Percentiles rank a stretch among this genome's conserved stretches.
These are phyloP conservation scores for Closterium sp. DNA, from an alignment of 139 green algal species.

Conservation along the genomic window DNA sequence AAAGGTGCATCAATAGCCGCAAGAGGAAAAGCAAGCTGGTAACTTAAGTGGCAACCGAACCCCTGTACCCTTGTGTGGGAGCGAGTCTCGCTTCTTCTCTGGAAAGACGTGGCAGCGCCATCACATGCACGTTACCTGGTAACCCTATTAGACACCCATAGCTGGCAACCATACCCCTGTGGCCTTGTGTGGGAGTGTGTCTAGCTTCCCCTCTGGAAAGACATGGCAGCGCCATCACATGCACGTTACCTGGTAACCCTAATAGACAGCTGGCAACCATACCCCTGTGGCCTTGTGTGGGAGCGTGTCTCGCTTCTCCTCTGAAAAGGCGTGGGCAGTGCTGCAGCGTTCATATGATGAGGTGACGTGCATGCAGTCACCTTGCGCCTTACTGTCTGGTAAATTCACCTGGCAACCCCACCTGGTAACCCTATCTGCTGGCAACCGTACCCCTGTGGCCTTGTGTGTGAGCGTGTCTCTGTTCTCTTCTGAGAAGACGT, in stretches of 20 bases:
- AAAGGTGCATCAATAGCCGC: no score
- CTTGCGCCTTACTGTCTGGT: no score
- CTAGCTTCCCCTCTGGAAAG: slow-evolving; percentile 74
- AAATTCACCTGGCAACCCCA: neutral
- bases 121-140: no score
- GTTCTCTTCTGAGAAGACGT: slow-evolving; percentile 75
- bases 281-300: no score
- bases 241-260: no score
- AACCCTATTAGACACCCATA: neutral
- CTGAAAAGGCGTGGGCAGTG: neutral
- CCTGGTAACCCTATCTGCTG: neutral
- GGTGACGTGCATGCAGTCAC: neutral
- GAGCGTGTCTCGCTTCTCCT: no score
- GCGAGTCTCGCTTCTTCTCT: no score
- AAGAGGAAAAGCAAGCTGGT: no score
- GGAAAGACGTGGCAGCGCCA: no score
- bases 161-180: slow-evolving; percentile 37
- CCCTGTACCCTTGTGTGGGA: no score
- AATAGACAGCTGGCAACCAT: no score
- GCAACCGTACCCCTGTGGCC: slow-evolving; percentile 48
- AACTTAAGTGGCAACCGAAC: no score
- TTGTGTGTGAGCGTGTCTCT: slow-evolving; percentile 80
- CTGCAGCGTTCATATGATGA: neutral
- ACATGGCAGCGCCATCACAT: slow-evolving; percentile 66
- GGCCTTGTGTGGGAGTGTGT: slow-evolving; percentile 77